Base-by-base conservation (phyloP, 192 early-diverging fungal species). In the Piromyces finnis region DNA sequence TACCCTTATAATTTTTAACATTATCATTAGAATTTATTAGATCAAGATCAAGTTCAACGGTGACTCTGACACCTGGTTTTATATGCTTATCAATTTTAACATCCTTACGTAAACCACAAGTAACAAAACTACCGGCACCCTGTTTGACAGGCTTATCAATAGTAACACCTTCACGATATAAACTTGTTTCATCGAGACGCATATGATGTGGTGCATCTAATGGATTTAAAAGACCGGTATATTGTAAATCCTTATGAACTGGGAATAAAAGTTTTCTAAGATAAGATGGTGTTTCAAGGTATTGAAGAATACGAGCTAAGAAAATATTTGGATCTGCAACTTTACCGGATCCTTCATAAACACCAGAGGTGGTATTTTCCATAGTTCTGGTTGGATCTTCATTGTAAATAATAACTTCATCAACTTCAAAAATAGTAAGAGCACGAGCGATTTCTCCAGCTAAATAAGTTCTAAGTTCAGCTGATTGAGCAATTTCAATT, bases 201-300 rank as follows among this genome's bases (percentile, higher is more conserved):
- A 90, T 86, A 79, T 93, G 92, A 81, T 93, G 91, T n/a, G 92
- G 88, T 16, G 87, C 83, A 82, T 91, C 90, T 80, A 93, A 81
- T 26, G 90, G 89, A 81, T 90, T 91, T 78, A 93, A 82, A 51
- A 92, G 83, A 17, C 87, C 85, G 5, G 90, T 91, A 80, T 88
- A 91, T 85, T 87, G 87, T 59, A 93, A 82, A 80, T 92, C 91
- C 29, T 85, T 82, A 80, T 88, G 89, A 29, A 92, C 85, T n/a
- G 92, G 92, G 82, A 93, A 89, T 14, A 93, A 81, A 26, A 85
- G 84, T 30, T 90, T 92, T 27, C 92, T 87, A 32, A 93, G 82
- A 82, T 93, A 91, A 81, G 90, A 90, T 28, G 92, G 92, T 29
- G 89, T 88, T 85, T 93, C 92, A 77, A 91, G 85, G 78, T 91